Evolutionary conservation across 805 yeast genomes (phyloP).

Genomic region (Yamadazyma phyllophila): DNA sequence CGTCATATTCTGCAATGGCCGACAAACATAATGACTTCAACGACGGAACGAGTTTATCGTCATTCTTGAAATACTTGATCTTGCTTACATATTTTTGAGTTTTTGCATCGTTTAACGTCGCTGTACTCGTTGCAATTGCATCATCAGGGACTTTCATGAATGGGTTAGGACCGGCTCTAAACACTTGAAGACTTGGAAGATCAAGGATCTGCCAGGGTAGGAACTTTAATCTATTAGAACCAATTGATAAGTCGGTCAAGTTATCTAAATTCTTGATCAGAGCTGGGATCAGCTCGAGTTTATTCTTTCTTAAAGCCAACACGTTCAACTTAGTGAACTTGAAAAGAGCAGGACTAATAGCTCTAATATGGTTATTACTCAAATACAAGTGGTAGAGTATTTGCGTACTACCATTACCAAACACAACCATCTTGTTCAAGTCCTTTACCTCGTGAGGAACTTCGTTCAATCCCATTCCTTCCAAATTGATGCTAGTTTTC

Average conservation of each 20-base stretch:
- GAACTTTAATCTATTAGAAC: constrained; percentile 48
- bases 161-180: constrained; percentile 60
- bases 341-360: constrained; percentile 50
- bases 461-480: constrained; percentile 44
- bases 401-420: constrained; percentile 17
- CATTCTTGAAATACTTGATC: constrained; percentile 22
- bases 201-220: constrained; percentile 55
- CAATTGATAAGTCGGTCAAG: constrained; percentile 51
- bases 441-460: constrained; percentile 61
- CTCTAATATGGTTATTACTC: constrained; percentile 46
- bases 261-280: constrained; percentile 39
- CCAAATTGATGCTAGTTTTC: constrained; percentile 44
- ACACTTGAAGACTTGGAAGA: constrained; percentile 38
- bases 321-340: constrained; percentile 50
- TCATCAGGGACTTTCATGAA: constrained; percentile 25
- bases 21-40: constrained; percentile 49
- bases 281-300: constrained; percentile 46
- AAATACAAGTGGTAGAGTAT: constrained; percentile 47
- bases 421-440: constrained; percentile 51
- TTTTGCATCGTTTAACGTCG: constrained; percentile 26
- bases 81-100: constrained; percentile 21
- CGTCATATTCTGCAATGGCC: constrained; percentile 48
- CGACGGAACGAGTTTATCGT: constrained; percentile 36
- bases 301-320: constrained; percentile 51
- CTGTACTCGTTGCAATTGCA: constrained; percentile 19